A percentile compares a stretch with the other conserved stretches of the same genome.
Conservation (phyloP, 495 filamentous ascomycete species). For the Pyrenula massariospora region DNA sequence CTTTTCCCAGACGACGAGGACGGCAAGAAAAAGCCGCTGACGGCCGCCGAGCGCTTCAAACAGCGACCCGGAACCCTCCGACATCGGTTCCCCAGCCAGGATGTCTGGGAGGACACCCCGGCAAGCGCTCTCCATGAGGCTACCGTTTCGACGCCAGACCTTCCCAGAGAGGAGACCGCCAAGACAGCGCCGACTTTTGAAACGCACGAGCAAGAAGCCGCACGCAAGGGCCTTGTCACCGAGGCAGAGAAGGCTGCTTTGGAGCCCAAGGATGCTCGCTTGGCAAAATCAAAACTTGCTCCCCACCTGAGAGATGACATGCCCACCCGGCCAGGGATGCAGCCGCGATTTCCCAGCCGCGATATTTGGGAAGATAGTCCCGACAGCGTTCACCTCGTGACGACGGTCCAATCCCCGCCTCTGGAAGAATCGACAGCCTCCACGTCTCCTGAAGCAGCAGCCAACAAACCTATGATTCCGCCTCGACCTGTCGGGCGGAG, state of each 20-base stretch:
- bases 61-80: slow-evolving; percentile 46
- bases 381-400: slow-evolving; percentile 67
- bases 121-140: slow-evolving; percentile 73
- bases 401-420: slow-evolving; percentile 62
- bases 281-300: slow-evolving; percentile 28
- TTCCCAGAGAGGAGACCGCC: slow-evolving; percentile 16
- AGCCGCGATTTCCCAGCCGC: slow-evolving; percentile 78
- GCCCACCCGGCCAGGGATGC: slow-evolving; percentile 36
- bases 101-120: slow-evolving; percentile 96
- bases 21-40: slow-evolving; percentile 39
- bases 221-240: slow-evolving; percentile 32
- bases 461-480: slow-evolving; percentile 30
- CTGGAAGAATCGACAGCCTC: slow-evolving; percentile 35
- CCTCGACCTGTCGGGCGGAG: slow-evolving; percentile 23
- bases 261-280: slow-evolving; percentile 28
- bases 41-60: slow-evolving; percentile 49
- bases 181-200: slow-evolving; percentile 29
- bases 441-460: slow-evolving; percentile 10
- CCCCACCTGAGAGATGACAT: slow-evolving; percentile 25
- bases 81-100: slow-evolving; percentile 82
- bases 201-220: slow-evolving; percentile 42
- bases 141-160: slow-evolving; percentile 73
- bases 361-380: slow-evolving; percentile 97
- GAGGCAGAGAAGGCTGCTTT: slow-evolving; percentile 36
- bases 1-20: slow-evolving; percentile 82